A percentile compares a stretch with the other conserved stretches of the same genome.
These are phyloP conservation scores for Colletotrichum sojae DNA, from an alignment of 2,329 filamentous ascomycete species.

Conservation along the genomic window DNA sequence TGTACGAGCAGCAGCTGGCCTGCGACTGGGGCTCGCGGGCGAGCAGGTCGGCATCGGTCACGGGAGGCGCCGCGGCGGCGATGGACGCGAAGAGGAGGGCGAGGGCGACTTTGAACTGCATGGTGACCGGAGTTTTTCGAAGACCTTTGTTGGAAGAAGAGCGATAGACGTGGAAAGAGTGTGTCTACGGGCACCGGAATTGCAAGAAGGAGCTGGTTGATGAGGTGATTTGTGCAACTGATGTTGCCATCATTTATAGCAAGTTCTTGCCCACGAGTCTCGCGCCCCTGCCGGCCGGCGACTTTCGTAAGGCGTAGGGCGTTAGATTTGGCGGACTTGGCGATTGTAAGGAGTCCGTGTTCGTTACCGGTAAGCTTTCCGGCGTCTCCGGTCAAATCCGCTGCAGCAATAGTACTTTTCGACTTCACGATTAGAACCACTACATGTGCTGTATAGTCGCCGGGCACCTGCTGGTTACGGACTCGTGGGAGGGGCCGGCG, in stretches of 20 bases:
- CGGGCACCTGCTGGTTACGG: too few species aligned
- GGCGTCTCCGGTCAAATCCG: not conserved
- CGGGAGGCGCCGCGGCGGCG: not conserved
- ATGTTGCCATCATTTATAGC: not conserved
- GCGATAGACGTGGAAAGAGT: not conserved
- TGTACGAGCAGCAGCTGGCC: constrained; percentile 10
- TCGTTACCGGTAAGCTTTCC: not conserved
- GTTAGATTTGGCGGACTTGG: not conserved
- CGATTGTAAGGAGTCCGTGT: not conserved
- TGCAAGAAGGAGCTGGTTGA: not conserved
- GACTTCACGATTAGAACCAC: too few species aligned
- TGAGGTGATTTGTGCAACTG: not conserved
- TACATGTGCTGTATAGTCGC: too few species aligned
- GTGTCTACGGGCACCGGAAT: not conserved
- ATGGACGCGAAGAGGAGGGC: constrained; percentile 6
- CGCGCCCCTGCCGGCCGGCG: too few species aligned
- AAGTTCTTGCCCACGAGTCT: too few species aligned
- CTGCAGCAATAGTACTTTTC: too few species aligned
- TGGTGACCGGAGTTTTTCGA: not conserved
- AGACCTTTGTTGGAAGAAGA: not conserved
- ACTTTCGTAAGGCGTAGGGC: not conserved
- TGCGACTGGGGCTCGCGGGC: not conserved
- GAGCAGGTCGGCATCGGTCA: not conserved
- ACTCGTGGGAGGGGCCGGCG: too few species aligned
- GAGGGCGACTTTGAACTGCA: not conserved